phyloP scores from a whole-genome alignment of 2,329 filamentous ascomycete genomes.

The Penicillium frequentans region DNA sequence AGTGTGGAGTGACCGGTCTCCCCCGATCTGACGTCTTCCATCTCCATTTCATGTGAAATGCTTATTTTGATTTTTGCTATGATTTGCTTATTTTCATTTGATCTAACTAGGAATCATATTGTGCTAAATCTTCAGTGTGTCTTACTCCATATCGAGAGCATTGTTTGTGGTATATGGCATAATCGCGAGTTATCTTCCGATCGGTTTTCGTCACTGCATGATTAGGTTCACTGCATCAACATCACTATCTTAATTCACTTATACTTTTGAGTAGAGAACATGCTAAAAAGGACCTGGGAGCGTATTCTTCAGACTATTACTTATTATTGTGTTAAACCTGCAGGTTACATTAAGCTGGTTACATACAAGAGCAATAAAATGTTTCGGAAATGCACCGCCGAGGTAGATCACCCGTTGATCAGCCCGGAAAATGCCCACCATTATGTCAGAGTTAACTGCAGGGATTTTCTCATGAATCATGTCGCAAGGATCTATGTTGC shows the following conservation, averaged over 20 bases:
- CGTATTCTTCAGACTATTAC: background rate
- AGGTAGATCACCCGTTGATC: conserved; percentile 16
- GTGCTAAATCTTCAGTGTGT: background rate
- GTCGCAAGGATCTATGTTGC: conserved; percentile 10
- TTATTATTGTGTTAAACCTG: background rate
- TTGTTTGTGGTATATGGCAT: background rate
- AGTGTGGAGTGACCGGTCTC: conserved; percentile 21
- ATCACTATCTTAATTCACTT: background rate
- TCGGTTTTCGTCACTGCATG: background rate
- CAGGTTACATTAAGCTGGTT: background rate
- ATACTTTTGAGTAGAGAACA: background rate
- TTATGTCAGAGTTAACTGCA: background rate
- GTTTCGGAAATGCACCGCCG: conserved; percentile 8
- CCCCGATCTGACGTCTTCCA: background rate
- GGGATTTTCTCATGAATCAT: background rate
- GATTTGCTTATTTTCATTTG: background rate
- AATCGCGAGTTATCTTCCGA: background rate
- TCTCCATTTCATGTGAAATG: conserved; percentile 12
- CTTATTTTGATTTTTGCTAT: background rate
- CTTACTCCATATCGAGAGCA: background rate
- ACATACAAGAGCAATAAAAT: conserved; percentile 5
- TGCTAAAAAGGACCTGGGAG: background rate
- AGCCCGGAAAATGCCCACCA: conserved; percentile 8
- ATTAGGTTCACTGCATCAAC: background rate
- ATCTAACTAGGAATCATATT: background rate